Base-by-base conservation (phyloP, 2,329 filamentous ascomycete genomes). In the Cadophora luteo-olivacea region DNA sequence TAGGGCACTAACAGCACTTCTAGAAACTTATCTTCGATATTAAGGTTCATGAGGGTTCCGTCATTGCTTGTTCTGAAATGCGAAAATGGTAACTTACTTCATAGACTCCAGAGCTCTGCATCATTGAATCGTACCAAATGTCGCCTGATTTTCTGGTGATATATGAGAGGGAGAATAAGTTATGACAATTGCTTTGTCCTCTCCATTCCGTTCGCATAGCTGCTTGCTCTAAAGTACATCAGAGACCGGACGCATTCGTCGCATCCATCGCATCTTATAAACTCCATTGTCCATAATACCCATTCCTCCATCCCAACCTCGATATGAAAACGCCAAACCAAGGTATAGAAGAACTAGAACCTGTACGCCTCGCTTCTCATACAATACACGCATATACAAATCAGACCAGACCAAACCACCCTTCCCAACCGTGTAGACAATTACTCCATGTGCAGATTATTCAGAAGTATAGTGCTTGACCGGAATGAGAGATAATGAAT, bases 401-500 rank as follows among this genome's bases (percentile, higher is more conserved):
- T 14, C 41, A 45, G 4, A 45, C 41, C 41, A 16, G 41, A 45
- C 41, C 41, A 7, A 38, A 24, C 25, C 24, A n/a, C 41, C 38
- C 33, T 52, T 12, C 29, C 64, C 38, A 3, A n/a, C 36, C 25
- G 2, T 41, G 29, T 38, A 22, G 9, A 55, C 49, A 33, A 16
- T 32, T 22, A 64, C 60, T 36, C 61, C 61, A 24, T 38, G 48
- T 24, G 41, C 49, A 60, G 4, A 2, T n/a, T 32, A 8, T 25
- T 52, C 73, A 76, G 12, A 77, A 73, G 68, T 76, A 84, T 51
- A 85, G 79, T n/a, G 78, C 79, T 79, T 91, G 87, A 3, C 92
- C 92, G 61, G 85, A 82, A 72, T 84, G 82, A 14, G 92, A 91
- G 58, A 97, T 84, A 41, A 91, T 81, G 80, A 97, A 97, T 72